Percentiles rank a stretch among this genome's conserved stretches.
phyloP scores from a whole-genome alignment of 169 alveolate species.

The Plasmodium cynomolgi region DNA sequence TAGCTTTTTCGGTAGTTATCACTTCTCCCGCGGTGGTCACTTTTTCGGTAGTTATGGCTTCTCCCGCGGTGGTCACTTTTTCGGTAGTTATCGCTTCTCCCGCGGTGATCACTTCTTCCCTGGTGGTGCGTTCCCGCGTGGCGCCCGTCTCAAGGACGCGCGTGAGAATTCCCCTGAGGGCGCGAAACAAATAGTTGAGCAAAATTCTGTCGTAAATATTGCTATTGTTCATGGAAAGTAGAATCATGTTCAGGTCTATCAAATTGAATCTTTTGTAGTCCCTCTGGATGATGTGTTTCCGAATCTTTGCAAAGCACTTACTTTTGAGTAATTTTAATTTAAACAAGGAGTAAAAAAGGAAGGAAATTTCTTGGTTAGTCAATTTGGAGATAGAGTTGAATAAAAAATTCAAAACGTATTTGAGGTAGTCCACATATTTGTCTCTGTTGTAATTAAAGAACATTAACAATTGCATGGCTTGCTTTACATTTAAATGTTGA shows the following conservation, averaged over 20 bases:
- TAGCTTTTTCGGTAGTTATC: no score
- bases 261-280: constrained; percentile 14
- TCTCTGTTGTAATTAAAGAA: constrained; percentile 58
- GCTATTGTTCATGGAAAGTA: constrained; percentile 37
- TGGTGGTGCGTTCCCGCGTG: neutral
- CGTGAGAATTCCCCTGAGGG: constrained; percentile 16
- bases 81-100: neutral
- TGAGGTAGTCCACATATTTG: constrained; percentile 47
- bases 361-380: constrained; percentile 56
- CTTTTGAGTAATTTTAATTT: constrained; percentile 33
- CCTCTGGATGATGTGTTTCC: constrained; percentile 15
- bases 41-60: neutral
- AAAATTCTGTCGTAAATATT: constrained; percentile 38
- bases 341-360: constrained; percentile 39
- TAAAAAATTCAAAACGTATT: constrained; percentile 35
- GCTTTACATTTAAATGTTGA: constrained; percentile 62
- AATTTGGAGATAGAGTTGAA: constrained; percentile 20
- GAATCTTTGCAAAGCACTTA: constrained; percentile 15
- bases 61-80: neutral
- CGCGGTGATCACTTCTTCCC: neutral
- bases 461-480: constrained; percentile 59
- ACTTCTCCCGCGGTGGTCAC: no score
- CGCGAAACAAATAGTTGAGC: constrained; percentile 13
- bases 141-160: neutral
- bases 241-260: constrained; percentile 47